phyloP scores from a whole-genome alignment of 495 filamentous ascomycete genomes.

The Tuber calosporum region DNA sequence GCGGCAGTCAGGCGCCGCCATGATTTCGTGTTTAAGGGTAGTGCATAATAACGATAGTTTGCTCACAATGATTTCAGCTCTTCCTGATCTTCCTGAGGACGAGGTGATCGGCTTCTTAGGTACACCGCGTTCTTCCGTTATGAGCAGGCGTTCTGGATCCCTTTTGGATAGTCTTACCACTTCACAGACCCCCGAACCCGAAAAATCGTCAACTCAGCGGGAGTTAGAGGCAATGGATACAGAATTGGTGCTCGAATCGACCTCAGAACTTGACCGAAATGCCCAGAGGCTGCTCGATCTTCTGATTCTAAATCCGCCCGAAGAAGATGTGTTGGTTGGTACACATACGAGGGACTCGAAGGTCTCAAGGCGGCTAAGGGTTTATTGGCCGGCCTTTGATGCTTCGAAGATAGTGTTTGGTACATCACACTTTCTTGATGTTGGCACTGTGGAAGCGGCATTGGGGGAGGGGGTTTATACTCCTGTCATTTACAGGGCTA shows the following conservation, averaged over 20 bases:
- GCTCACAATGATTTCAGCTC: not conserved
- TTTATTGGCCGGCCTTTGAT: constrained; percentile 28
- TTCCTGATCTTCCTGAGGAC: not conserved
- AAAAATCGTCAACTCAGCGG: constrained; percentile 16
- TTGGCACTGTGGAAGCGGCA: constrained; percentile 10
- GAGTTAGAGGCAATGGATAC: constrained; percentile 27
- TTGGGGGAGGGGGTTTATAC: constrained; percentile 12
- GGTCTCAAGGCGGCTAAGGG: constrained; percentile 24
- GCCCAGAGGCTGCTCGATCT: constrained; percentile 22
- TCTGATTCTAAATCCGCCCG: constrained; percentile 22
- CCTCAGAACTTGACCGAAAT: constrained; percentile 22
- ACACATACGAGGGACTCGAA: constrained; percentile 10
- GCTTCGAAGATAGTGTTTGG: constrained; percentile 27
- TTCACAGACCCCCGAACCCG: constrained; percentile 12
- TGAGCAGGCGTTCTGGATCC: not conserved
- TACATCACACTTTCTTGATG: constrained; percentile 12
- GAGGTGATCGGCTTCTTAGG: not conserved
- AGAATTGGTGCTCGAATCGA: constrained; percentile 28
- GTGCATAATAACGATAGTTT: not conserved
- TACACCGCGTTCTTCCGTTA: not conserved
- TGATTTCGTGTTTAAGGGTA: not conserved
- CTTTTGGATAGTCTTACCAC: not conserved
- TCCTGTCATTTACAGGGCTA: constrained; percentile 24
- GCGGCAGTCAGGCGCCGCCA: not conserved
- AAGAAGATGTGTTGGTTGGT: constrained; percentile 5